Evolutionary conservation across 768 basidiomycete species (phyloP).

Genomic region (Russula griseocarnosa): DNA sequence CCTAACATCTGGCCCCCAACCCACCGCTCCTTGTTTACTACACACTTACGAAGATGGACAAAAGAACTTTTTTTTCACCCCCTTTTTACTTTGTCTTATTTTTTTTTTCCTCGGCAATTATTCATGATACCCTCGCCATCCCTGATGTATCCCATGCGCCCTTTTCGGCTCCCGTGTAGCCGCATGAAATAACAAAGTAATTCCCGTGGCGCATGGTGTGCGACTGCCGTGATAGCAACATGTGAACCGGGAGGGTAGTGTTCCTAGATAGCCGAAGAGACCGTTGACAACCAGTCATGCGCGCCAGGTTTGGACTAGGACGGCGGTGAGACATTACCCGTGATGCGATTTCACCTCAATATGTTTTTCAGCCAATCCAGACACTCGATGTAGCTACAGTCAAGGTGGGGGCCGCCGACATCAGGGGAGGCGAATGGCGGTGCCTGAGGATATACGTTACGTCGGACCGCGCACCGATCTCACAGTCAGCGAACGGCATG

Average conservation of each 20-base stretch:
- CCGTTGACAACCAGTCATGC: not conserved
- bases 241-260: not conserved
- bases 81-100: not conserved
- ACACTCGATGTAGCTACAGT: not conserved
- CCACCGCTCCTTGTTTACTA: conserved; percentile 17
- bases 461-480: not conserved
- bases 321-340: too few species aligned
- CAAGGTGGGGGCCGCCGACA: not conserved
- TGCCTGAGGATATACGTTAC: not conserved
- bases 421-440: not conserved
- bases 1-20: conserved; percentile 20
- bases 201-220: conserved; percentile 22
- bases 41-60: conserved; percentile 20
- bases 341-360: not conserved
- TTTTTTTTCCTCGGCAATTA: conserved; percentile 24
- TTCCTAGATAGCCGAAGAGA: not conserved
- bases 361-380: not conserved
- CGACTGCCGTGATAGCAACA: not conserved
- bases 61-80: conserved; percentile 10
- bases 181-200: conserved; percentile 28
- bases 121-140: conserved; percentile 29
- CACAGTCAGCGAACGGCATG: not conserved
- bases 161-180: conserved; percentile 24
- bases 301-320: not conserved
- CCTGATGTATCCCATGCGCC: conserved; percentile 25